Base-by-base conservation (phyloP, 176 grass and related monocot genomes). In the Hyparrhenia diplandra region DNA sequence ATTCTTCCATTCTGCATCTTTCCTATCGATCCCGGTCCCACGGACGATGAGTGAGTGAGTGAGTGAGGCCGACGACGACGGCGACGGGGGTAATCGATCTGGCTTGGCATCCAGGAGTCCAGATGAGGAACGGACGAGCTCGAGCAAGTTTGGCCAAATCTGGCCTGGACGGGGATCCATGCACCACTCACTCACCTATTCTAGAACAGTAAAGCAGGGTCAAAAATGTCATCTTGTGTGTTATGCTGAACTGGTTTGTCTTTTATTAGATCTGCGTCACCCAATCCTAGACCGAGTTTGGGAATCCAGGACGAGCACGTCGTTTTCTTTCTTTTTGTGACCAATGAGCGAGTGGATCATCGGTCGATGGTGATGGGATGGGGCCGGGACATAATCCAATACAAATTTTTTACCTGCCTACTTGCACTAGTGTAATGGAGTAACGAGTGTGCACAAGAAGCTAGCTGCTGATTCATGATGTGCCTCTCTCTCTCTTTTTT, bases 341-440 rank as follows among this genome's bases (percentile, higher is more conserved):
- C n/a, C 81, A 83, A 75, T 8, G 17, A 24, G 10, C 81, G 54
- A 75, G 59, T 75, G 59, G 81, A 75, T 66, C 31, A 74, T 65
- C 32, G 28, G 3, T 64, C 51, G 20, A 55, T 55, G 20, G 8
- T 55, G 51, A 21, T 18, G 5, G 5, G 60, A n/a, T 55, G 20
- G 20, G 61, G 34, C 52, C 60, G 58, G 31, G 80, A 64, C 57
- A 74, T 18, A 49, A 35, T 63, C 58, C 59, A 37, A 28, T 10
- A 73, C 23, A 64, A 67, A 65, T 67, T 63, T 67, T 63, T 29
- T 43, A 81, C 10, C 21, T 13, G 11, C 4, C 20, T 23, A 35
- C 0, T 14, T n/a, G n/a, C n/a, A 4, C 7, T 45, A 45, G 11
- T 13, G 13, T 37, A 24, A 30, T 69, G 46, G 30, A 51, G 17